These are phyloP conservation scores for Mangifera indica DNA, from an alignment of 345 rosid genomes.

Conservation along the genomic window DNA sequence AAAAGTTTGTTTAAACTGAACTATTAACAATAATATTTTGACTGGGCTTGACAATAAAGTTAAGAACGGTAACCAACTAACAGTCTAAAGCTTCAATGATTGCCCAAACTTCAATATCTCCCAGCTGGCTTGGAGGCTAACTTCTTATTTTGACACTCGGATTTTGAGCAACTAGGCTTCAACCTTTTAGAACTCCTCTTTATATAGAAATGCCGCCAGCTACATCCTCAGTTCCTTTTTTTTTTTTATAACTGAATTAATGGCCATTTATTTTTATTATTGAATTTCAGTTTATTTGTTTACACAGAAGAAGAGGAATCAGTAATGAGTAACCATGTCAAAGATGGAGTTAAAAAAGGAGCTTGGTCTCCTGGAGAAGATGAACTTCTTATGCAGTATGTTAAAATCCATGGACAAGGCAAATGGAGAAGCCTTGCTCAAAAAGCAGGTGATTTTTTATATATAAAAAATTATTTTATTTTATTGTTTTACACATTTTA, in stretches of 20 bases:
- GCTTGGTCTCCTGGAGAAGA: constrained; percentile 22
- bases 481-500: not conserved
- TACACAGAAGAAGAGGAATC: not conserved
- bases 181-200: too few species aligned
- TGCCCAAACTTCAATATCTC: not conserved
- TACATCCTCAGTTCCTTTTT: too few species aligned
- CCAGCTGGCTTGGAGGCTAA: too few species aligned
- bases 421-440: constrained; percentile 14
- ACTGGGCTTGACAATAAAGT: too few species aligned
- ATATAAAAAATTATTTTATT: not conserved
- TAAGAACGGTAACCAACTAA: not conserved
- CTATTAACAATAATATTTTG: too few species aligned
- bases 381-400: constrained; percentile 3
- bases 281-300: too few species aligned
- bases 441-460: constrained; percentile 10
- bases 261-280: too few species aligned
- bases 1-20: too few species aligned
- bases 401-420: constrained; percentile 14
- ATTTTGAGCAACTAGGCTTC: too few species aligned
- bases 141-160: too few species aligned
- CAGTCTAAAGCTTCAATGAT: not conserved
- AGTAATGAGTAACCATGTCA: not conserved
- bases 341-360: constrained; percentile 2
- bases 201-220: too few species aligned
- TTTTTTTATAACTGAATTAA: too few species aligned